phyloP scores from a whole-genome alignment of 495 filamentous ascomycete species.

The Endocarpon pusillum region DNA sequence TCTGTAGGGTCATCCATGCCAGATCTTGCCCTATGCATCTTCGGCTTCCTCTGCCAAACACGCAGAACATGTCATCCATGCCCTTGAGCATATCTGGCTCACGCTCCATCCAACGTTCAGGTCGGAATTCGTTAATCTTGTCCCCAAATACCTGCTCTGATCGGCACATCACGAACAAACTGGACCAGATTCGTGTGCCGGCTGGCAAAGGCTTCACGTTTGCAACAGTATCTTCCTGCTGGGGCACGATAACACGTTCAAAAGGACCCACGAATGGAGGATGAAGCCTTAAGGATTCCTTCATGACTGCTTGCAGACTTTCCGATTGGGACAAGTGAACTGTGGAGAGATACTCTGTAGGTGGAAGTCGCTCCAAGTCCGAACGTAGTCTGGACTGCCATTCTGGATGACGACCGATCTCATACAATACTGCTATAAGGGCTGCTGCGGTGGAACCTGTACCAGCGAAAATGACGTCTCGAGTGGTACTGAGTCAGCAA shows the following conservation, averaged over 20 bases:
- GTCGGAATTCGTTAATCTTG: conserved; percentile 34
- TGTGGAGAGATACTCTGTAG: conserved; percentile 8
- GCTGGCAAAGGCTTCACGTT: conserved; percentile 7
- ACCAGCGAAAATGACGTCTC: conserved; percentile 13
- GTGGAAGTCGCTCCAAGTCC: conserved; percentile 14
- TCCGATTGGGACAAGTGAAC: conserved; percentile 15
- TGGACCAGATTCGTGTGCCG: conserved; percentile 13
- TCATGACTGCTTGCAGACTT: conserved; percentile 29
- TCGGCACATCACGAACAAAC: conserved; percentile 15
- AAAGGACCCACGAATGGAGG: conserved; percentile 22
- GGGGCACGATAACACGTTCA: conserved; percentile 24
- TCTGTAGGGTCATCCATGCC: not conserved
- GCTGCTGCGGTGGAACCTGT: conserved; percentile 28
- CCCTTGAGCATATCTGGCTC: conserved; percentile 26
- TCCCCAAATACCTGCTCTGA: conserved; percentile 37
- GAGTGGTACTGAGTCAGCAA: no score
- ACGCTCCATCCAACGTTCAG: conserved; percentile 37
- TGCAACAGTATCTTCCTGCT: conserved; percentile 13
- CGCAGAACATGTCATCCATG: conserved; percentile 40
- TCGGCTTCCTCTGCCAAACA: conserved; percentile 20
- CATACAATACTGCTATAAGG: conserved; percentile 19
- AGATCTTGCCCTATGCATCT: conserved; percentile 35
- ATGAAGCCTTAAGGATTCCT: conserved; percentile 40
- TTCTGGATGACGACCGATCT: conserved; percentile 17
- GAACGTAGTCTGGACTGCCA: conserved; percentile 12